These are phyloP conservation scores for Candida sphagnicola DNA, from an alignment of 805 yeast species.

Conservation along the genomic window DNA sequence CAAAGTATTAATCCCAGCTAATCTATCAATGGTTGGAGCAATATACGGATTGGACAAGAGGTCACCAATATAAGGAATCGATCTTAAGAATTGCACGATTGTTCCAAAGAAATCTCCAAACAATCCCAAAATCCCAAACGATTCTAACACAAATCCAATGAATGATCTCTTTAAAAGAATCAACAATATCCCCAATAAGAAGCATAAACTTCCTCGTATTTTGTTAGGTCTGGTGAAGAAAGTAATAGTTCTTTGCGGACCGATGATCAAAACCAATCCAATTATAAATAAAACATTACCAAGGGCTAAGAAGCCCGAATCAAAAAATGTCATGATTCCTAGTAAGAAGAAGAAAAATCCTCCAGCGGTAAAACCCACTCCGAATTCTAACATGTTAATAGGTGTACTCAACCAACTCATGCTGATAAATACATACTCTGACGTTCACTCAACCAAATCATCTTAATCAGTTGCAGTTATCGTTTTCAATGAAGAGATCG, in stretches of 20 bases:
- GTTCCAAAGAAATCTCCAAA: constrained; percentile 95
- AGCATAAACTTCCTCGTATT: constrained; percentile 81
- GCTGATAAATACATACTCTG: constrained; percentile 51
- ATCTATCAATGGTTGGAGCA: constrained; percentile 60
- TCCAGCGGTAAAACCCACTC: constrained; percentile 88
- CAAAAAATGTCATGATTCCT: constrained; percentile 84
- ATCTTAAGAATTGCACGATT: constrained; percentile 78
- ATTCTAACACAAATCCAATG: constrained; percentile 79
- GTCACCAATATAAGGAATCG: constrained; percentile 86
- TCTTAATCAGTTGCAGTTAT: too few species aligned
- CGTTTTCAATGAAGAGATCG: too few species aligned
- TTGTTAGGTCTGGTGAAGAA: constrained; percentile 88
- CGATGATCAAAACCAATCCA: constrained; percentile 85
- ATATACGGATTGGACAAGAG: constrained; percentile 72
- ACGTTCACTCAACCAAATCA: constrained; percentile 73
- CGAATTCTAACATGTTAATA: constrained; percentile 57
- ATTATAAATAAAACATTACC: constrained; percentile 78
- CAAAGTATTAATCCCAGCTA: constrained; percentile 40
- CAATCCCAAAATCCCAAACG: constrained; percentile 82
- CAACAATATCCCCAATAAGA: constrained; percentile 67
- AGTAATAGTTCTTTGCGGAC: constrained; percentile 74
- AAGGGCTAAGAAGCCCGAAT: constrained; percentile 81
- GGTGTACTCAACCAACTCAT: not conserved
- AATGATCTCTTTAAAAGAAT: constrained; percentile 77
- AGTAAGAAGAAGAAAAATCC: constrained; percentile 75